Evolutionary conservation across 2,329 filamentous ascomycete species (phyloP), one percentile per base, ranked within the genome.

Genomic region (Pezicula rhizophila): DNA sequence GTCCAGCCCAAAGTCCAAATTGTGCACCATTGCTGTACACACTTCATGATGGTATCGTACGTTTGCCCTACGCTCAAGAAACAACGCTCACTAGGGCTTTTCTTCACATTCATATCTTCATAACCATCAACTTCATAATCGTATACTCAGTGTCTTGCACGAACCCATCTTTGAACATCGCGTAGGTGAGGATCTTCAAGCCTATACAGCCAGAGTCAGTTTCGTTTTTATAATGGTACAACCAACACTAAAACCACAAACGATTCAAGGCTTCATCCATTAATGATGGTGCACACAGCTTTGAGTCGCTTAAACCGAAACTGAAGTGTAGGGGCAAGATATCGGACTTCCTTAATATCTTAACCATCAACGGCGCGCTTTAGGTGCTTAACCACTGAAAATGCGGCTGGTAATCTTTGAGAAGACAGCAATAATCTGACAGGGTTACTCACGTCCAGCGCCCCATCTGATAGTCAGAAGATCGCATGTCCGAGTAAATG

Each of bases 181-280:
- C 76, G 70, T 46, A 82, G 66, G 55, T 74, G 78, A 2, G 80
- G 80, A 60, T 84, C 80, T 60, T 84, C 80, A 54, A 68, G 72
- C 28, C 28, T 31, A 31, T 31, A 31, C 28, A 12, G 5, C 11
- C 28, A 3, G 28, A 31, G 28, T 31, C 11, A 31, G 28, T 31
- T 31, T 31, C 8, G 28, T 23, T 23, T 31, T 2, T 31, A 7
- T 31, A 10, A 10, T 31, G 28, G 7, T 10, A 31, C 3, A 31
- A 31, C 11, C 8, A 31, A 31, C 8, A 12, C 26, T 10, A 4
- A 10, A 31, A 5, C 2, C 5, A 31, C 3, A 12, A 31, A 10
- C 8, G 1, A 31, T 3, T 11, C 28, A 11, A 31, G 28, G 7
- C 1, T 11, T 12, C 28, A 11, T 31, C 11, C 5, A 31, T 5